Evolutionary conservation across 768 basidiomycete species (phyloP).

Genomic region (Cystoderma amianthinum): DNA sequence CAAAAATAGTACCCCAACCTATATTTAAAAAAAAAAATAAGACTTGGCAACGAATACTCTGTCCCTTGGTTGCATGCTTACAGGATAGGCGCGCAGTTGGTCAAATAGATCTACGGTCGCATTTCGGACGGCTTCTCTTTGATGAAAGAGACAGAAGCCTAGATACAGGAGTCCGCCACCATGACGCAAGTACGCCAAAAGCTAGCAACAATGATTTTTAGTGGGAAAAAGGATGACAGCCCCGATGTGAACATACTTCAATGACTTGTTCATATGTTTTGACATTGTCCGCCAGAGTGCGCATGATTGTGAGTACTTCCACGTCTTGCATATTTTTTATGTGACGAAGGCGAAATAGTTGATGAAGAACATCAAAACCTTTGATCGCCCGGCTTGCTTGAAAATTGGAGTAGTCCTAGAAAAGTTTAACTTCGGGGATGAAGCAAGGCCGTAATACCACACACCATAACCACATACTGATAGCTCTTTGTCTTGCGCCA

Average conservation of each 20-base stretch:
- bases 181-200: conserved; percentile 73
- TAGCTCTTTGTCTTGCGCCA: conserved; percentile 87
- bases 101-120: conserved; percentile 81
- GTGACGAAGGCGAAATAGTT: conserved; percentile 74
- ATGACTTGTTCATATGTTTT: conserved; percentile 83
- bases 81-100: conserved; percentile 68
- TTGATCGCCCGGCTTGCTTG: conserved; percentile 54
- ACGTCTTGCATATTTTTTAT: conserved; percentile 63
- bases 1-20: conserved; percentile 78
- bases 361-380: conserved; percentile 82
- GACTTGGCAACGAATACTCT: no score
- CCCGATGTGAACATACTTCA: conserved; percentile 47
- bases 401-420: conserved; percentile 61
- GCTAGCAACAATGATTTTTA: conserved; percentile 32
- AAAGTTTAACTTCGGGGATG: conserved; percentile 4
- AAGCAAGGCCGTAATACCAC: conserved; percentile 6
- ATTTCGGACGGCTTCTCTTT: conserved; percentile 67
- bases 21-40: conserved; percentile 3
- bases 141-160: conserved; percentile 89
- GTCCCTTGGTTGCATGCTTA: no score
- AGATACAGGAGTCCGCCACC: conserved; percentile 80
- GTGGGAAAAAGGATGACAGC: not conserved
- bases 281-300: conserved; percentile 62
- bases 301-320: conserved; percentile 74
- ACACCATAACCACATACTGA: conserved; percentile 60